These are phyloP conservation scores for Lentinula sp. DNA, from an alignment of 768 basidiomycete genomes.

Conservation along the genomic window DNA sequence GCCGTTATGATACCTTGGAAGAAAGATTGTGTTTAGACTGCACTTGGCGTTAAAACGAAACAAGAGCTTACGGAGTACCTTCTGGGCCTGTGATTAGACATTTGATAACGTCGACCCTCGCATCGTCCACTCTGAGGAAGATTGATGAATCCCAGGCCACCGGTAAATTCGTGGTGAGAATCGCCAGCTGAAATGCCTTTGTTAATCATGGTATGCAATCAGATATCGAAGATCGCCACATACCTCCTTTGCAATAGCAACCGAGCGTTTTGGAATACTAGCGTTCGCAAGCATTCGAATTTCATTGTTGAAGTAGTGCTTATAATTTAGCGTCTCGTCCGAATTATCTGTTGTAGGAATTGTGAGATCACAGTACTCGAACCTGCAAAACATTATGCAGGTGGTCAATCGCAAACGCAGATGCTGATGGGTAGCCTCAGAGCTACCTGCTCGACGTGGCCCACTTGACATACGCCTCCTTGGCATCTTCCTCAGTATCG, in stretches of 20 bases:
- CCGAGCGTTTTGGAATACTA: constrained; percentile 84
- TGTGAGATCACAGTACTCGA: constrained; percentile 89
- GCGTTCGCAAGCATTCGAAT: constrained; percentile 79
- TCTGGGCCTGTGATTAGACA: constrained; percentile 90
- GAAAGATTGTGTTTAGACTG: constrained; percentile 6
- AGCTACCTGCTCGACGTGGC: constrained; percentile 42
- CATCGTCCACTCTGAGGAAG: constrained; percentile 88
- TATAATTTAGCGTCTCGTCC: constrained; percentile 65
- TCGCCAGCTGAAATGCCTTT: constrained; percentile 62
- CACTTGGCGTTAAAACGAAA: constrained; percentile 1
- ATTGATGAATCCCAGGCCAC: constrained; percentile 93
- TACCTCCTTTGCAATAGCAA: constrained; percentile 95
- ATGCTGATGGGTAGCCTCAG: background rate
- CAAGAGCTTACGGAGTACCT: constrained; percentile 74
- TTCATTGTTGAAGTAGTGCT: constrained; percentile 78
- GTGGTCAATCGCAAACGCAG: background rate
- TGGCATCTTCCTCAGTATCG: constrained; percentile 59
- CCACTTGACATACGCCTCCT: constrained; percentile 79
- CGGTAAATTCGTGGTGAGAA: constrained; percentile 91
- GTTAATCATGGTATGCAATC: background rate
- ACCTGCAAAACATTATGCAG: constrained; percentile 39
- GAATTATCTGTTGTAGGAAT: constrained; percentile 36
- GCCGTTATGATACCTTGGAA: constrained; percentile 77
- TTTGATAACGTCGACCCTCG: constrained; percentile 87
- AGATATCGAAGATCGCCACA: constrained; percentile 1